Evolutionary conservation across 805 yeast species (phyloP), one percentile per base, ranked within the genome.

Genomic region (Candida nemodendra): DNA sequence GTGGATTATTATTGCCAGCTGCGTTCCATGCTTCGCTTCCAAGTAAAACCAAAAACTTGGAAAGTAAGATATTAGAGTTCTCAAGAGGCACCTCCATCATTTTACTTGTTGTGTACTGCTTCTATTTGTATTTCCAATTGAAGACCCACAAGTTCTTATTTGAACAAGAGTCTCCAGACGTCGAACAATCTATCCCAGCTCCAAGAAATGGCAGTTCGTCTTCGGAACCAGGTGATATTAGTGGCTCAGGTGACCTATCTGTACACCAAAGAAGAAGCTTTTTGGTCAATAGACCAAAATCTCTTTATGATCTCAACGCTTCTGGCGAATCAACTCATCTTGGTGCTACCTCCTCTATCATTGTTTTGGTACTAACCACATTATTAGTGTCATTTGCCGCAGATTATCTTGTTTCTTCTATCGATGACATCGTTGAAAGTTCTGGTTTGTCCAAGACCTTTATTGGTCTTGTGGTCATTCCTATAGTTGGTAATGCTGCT

Each of bases 401-500:
- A 3, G 99, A 93, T 63, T 86, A 77, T 63, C 74, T 93, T 42
- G 99, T 93, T 35, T 93, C 95, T 18, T 83, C 96, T 16, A 93
- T 93, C 54, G 98, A 93, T 64, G 84, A 77, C 40, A 78, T 91
- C 47, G 98, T 93, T 25, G 85, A 70, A 41, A 66, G 79, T 21
- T 79, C 95, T 2, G 96, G 96, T 3, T 71, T 93, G 38, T 85
- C 96, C 30, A 90, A 91, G 74, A 89, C 98, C 0, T 93, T 93
- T 54, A 88, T 93, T 54, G 98, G 98, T 60, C 71, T 93, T 50
- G 83, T 93, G 51, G 79, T 93, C 31, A 83, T 93, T 45, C 99
- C 99, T 27, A 91, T 93, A 46, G 98, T 93, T 18, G 99, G 98
- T 39, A 93, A 93, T 56, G 99, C 99, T 3, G 98, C 98, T 9